Evolutionary conservation across 768 basidiomycete species (phyloP), one percentile per base, ranked within the genome.

Genomic region (Brasilioporus rufonigricans): DNA sequence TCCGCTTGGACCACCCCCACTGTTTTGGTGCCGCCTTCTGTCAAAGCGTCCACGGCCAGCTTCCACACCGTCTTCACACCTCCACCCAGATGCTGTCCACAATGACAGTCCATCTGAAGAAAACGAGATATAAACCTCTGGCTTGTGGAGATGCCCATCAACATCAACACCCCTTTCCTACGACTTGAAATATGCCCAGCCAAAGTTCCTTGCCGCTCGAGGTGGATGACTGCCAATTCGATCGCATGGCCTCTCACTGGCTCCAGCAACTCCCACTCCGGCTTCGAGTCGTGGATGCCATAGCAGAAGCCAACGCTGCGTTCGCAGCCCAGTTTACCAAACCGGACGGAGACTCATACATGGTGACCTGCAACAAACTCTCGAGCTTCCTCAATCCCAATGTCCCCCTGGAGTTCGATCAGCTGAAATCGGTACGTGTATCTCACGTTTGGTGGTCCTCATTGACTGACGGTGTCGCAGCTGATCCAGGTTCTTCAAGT

Each of bases 401-500:
- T 4, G 18, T 49, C 6, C 2, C 11, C 0, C 9, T 66, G 44
- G 50, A 39, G 0, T 2, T 44, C 0, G 9, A 31, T 11, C 56
- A 68, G 35, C 67, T 64, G 43, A 26, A 51, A 35, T 18, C 4
- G 45, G 66, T 66, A 50, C 4, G 58, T 23, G 4, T 24, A 16
- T 40, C 38, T 23, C 45, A 13, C 9, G 3, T 41, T n/a, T 33
- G 1, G 12, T 41, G n/a, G 2, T 4, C 5, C 46, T 49, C 50
- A 11, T 24, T 41, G 3, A 24, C 53, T 60, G 21, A 67, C 11
- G 19, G 12, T 24, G 19, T 24, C 21, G 19, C 33, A 66, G 65
- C 14, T 64, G 12, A 9, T 67, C 13, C 44, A 64, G 14, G 48
- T 44, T 10, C 53, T 69, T 27, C 61, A 69, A 50, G 66, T 64